phyloP scores from a whole-genome alignment of 495 filamentous ascomycete genomes.

The Talaromyces liani region DNA sequence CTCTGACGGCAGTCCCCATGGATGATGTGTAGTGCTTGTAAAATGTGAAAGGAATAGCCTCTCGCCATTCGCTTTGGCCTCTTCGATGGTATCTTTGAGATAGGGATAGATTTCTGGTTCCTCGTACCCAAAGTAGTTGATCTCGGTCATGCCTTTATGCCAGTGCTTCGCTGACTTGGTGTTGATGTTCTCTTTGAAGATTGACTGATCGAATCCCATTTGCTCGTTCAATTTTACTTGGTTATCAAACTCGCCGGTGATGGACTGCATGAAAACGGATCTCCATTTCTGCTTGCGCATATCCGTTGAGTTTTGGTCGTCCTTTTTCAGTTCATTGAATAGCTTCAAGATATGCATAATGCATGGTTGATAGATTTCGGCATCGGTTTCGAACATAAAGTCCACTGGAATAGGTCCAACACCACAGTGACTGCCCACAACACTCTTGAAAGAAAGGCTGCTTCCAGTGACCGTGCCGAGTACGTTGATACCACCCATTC shows the following conservation, averaged over 20 bases:
- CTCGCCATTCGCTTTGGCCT: constrained; percentile 19
- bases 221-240: constrained; percentile 24
- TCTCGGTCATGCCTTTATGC: constrained; percentile 20
- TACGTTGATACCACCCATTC: constrained; percentile 30
- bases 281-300: constrained; percentile 22
- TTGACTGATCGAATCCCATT: constrained; percentile 26
- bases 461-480: constrained; percentile 25
- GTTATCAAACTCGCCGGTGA: constrained; percentile 31
- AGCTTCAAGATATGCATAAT: constrained; percentile 29
- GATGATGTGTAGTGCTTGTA: constrained; percentile 35
- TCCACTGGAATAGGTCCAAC: constrained; percentile 32
- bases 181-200: constrained; percentile 23
- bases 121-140: constrained; percentile 34
- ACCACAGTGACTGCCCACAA: constrained; percentile 30
- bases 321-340: constrained; percentile 27
- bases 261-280: constrained; percentile 31
- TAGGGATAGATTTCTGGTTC: constrained; percentile 17
- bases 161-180: constrained; percentile 19
- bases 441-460: constrained; percentile 32
- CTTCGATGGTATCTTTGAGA: constrained; percentile 23
- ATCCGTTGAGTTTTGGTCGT: not conserved
- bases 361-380: constrained; percentile 35
- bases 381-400: constrained; percentile 27
- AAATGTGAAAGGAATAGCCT: constrained; percentile 34
- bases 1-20: constrained; percentile 25